Evolutionary conservation across 345 rosid genomes (phyloP).

Genomic region (Murraya paniculata): DNA sequence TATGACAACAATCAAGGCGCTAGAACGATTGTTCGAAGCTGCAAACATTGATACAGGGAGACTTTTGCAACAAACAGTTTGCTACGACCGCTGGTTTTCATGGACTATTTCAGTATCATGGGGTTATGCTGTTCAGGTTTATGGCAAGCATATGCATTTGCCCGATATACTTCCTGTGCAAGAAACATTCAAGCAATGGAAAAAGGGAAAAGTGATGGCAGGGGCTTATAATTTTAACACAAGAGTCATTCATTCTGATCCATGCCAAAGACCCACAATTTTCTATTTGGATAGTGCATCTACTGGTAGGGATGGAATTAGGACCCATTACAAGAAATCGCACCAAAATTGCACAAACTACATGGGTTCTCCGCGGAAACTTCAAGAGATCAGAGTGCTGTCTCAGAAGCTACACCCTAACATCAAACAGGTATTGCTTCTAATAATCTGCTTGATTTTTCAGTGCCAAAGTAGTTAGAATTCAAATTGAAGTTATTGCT

Average conservation of each 20-base stretch:
- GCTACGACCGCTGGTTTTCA: slow-evolving; percentile 68
- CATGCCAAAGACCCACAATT: slow-evolving; percentile 63
- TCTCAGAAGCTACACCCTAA: slow-evolving; percentile 52
- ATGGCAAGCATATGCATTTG: slow-evolving; percentile 33
- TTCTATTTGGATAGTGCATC: slow-evolving; percentile 55
- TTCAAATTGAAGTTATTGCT: background rate
- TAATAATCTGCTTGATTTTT: background rate
- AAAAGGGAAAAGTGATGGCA: slow-evolving; percentile 25
- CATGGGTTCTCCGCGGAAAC: slow-evolving; percentile 49
- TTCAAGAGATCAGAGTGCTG: slow-evolving; percentile 62
- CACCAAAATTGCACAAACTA: slow-evolving; percentile 45
- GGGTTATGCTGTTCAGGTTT: slow-evolving; percentile 82
- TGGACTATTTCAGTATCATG: slow-evolving; percentile 88
- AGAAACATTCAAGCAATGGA: slow-evolving; percentile 71
- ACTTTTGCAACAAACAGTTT: slow-evolving; percentile 68
- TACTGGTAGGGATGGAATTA: slow-evolving; percentile 23
- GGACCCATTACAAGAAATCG: slow-evolving; percentile 49
- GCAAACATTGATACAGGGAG: slow-evolving; percentile 59
- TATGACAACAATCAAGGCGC: slow-evolving; percentile 46
- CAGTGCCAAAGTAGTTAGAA: background rate
- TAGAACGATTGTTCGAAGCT: slow-evolving; percentile 53
- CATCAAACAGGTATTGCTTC: slow-evolving; percentile 47
- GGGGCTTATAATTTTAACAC: slow-evolving; percentile 58
- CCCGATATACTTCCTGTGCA: slow-evolving; percentile 52
- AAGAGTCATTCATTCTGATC: slow-evolving; percentile 44